Evolutionary conservation across 1,284 basidiomycete genomes (phyloP).

Genomic region (Rugosomyces carneus): DNA sequence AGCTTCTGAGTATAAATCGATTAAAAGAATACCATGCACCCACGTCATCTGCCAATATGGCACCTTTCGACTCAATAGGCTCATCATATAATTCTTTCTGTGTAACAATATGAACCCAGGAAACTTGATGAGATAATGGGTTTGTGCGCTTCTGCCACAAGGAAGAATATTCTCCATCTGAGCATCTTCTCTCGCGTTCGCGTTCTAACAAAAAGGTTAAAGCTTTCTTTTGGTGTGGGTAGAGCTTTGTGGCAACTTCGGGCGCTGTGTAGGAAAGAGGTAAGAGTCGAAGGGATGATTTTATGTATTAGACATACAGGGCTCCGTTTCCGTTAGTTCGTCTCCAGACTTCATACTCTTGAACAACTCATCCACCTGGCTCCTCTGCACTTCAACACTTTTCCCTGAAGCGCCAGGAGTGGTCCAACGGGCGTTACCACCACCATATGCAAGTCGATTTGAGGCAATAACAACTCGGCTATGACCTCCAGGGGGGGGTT

Average conservation of each 20-base stretch:
- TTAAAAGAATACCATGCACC: conserved; percentile 25
- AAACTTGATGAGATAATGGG: conserved; percentile 38
- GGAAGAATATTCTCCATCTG: conserved; percentile 57
- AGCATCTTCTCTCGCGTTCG: conserved; percentile 64
- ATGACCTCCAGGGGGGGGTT: conserved; percentile 68
- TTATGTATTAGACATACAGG: conserved; percentile 43
- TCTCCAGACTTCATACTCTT: conserved; percentile 83
- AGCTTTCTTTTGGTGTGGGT: conserved; percentile 98
- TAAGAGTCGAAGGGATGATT: conserved; percentile 1
- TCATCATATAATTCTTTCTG: conserved; percentile 64
- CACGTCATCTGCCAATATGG: conserved; percentile 92
- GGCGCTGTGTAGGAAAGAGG: conserved; percentile 39
- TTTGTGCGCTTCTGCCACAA: conserved; percentile 69
- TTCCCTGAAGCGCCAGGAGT: conserved; percentile 60
- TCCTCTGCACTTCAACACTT: conserved; percentile 87
- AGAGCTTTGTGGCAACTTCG: conserved; percentile 86
- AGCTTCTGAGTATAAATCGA: not conserved
- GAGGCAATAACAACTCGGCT: conserved; percentile 36
- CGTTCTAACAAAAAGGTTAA: conserved; percentile 94
- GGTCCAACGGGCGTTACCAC: conserved; percentile 46
- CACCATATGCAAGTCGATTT: conserved; percentile 38
- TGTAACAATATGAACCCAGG: conserved; percentile 86
- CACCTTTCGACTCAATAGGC: conserved; percentile 78
- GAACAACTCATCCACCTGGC: conserved; percentile 93
- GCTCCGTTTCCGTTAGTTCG: conserved; percentile 81